Base-by-base conservation (phyloP, 495 filamentous ascomycete species). In the Astrothelium macrocarpum region DNA sequence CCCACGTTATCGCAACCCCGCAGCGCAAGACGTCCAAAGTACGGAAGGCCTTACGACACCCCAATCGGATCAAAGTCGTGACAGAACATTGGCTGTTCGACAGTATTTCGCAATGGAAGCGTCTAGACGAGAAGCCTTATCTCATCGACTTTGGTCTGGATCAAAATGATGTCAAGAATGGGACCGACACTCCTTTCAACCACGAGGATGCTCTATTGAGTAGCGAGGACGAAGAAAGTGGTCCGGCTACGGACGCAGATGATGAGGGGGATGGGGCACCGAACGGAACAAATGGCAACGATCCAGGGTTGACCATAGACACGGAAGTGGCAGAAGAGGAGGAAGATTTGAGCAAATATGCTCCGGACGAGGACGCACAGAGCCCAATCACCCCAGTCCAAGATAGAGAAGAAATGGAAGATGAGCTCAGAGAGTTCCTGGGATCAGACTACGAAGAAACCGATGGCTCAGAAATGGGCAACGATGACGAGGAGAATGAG, bases 21-120 rank as follows among this genome's bases (percentile, higher is more conserved):
- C 88, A 90, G 60, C 84, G 93, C 1, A 68, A 71, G n/a, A 97
- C 93, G 9, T 83, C 86, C 39, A 98, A 98, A 74, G 89, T 97
- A 46, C 82, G 85, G 29, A 85, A 89, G 75, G 94, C 94, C 5
- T 80, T 82, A 16, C 81, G 85, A 46, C 65, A 69, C 28, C 82
- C 84, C 14, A 83, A 84, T 2, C 69, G 79, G 25, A 86, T 97
- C 75, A 90, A 90, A 71, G 92, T 99, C 59, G 93, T 99, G 60
- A 88, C 84, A 64, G 87, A 88, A 32, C 87, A 89, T 67, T 99
- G 94, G 94, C 82, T 99, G 32, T 78, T 86, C 32, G 88, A 91
- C 63, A 91, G 83, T 34, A 83, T 97, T 62, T 84, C 82, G 2
- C 84, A 84, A 68, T 98, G 93, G 92, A 77, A 78, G 59, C 85